Percentiles rank a stretch among this genome's conserved stretches.
Conservation (phyloP, 2,329 filamentous ascomycete species). For the Fusarium stilboides region DNA sequence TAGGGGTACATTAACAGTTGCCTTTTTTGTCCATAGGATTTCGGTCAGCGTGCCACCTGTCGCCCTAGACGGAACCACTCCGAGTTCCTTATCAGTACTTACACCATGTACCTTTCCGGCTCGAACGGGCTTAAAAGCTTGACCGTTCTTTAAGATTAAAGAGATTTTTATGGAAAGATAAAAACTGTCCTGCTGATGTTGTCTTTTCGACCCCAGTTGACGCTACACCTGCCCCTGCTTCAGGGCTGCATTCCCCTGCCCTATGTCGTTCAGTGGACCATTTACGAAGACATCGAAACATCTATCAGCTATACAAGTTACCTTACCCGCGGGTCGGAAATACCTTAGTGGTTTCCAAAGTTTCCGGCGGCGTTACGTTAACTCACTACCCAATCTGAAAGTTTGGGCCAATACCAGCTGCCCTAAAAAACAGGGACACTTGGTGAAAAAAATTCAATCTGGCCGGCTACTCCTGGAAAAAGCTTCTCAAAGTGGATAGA, state of each 20-base stretch:
- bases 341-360: conserved; percentile 25
- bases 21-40: conserved; percentile 35
- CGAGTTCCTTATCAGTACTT: conserved; percentile 50
- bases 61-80: conserved; percentile 39
- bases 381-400: conserved; percentile 40
- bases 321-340: conserved; percentile 39
- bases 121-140: conserved; percentile 34
- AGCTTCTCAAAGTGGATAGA: conserved; percentile 37
- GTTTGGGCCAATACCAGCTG: conserved; percentile 33
- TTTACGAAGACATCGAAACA: conserved; percentile 9
- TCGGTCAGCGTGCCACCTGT: conserved; percentile 43
- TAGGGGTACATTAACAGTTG: conserved; percentile 33
- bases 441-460: conserved; percentile 20
- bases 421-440: conserved; percentile 5
- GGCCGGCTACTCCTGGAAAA: conserved; percentile 22
- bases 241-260: conserved; percentile 38
- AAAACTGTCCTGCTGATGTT: conserved; percentile 30
- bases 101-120: conserved; percentile 32
- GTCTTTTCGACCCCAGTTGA: conserved; percentile 45
- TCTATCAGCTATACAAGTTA: conserved; percentile 36
- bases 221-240: conserved; percentile 43
- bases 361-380: conserved; percentile 38
- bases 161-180: conserved; percentile 33
- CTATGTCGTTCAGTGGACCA: conserved; percentile 22
- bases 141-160: conserved; percentile 35